Conservation (phyloP, 1,284 basidiomycete genomes). For the Trichosporon ovoides region DNA sequence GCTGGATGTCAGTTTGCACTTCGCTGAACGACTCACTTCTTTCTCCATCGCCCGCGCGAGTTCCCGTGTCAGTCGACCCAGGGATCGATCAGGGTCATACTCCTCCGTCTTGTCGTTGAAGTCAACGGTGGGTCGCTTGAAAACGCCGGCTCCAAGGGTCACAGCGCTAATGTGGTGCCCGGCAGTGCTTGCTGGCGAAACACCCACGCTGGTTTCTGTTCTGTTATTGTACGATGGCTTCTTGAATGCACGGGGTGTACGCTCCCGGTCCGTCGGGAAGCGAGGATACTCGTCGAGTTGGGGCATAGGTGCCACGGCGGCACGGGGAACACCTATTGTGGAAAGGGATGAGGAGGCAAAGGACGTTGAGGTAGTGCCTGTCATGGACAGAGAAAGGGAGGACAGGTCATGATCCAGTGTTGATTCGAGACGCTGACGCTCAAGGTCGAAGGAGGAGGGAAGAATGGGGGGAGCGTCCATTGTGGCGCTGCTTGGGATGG, state of each 20-base stretch:
- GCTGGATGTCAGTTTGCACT: constrained; percentile 8
- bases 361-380: constrained; percentile 19
- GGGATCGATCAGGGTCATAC: constrained; percentile 76
- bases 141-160: constrained; percentile 76
- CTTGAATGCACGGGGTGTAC: constrained; percentile 12
- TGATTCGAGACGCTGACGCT: constrained; percentile 42
- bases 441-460: constrained; percentile 38
- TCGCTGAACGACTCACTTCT: constrained; percentile 23
- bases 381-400: constrained; percentile 33
- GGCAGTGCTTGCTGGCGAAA: constrained; percentile 62
- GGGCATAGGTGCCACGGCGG: constrained; percentile 8
- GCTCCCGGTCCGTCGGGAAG: constrained; percentile 10
- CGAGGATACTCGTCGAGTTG: constrained; percentile 5
- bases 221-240: constrained; percentile 1
- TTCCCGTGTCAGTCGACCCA: constrained; percentile 55
- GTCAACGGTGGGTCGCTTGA: constrained; percentile 56
- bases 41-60: constrained; percentile 40
- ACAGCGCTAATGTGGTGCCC: constrained; percentile 80
- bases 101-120: constrained; percentile 47
- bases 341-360: constrained; percentile 21
- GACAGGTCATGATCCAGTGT: constrained; percentile 46
- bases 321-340: constrained; percentile 24
- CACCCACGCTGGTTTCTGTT: constrained; percentile 15
- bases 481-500: background rate
- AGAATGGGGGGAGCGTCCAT: constrained; percentile 41